A percentile compares a stretch with the other conserved stretches of the same genome.
Evolutionary conservation across 805 yeast species (phyloP).

Genomic region (Kazachstania kunashirensis): DNA sequence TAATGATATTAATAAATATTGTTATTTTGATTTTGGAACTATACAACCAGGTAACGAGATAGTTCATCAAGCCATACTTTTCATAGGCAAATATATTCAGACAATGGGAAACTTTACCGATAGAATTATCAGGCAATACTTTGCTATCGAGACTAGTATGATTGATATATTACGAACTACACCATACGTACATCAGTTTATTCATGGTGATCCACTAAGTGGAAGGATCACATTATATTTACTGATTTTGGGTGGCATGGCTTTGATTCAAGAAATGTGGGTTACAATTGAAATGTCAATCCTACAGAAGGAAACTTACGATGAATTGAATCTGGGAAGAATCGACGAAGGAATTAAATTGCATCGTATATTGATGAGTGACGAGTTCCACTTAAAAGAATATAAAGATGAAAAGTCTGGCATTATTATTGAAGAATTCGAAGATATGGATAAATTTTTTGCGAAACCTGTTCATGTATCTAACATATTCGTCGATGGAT

Average conservation of each 20-base stretch:
- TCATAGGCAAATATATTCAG: too few species aligned
- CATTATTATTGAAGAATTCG: slow-evolving; percentile 29
- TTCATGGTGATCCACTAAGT: slow-evolving; percentile 23
- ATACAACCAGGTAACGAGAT: too few species aligned
- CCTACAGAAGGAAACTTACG: slow-evolving; percentile 26
- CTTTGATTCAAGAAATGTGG: slow-evolving; percentile 27
- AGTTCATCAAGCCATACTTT: too few species aligned
- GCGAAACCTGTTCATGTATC: slow-evolving; percentile 75
- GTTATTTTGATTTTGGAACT: too few species aligned
- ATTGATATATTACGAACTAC: slow-evolving; percentile 11
- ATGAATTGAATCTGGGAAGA: slow-evolving; percentile 23
- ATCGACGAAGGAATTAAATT: slow-evolving; percentile 25
- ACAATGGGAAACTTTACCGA: slow-evolving; percentile 1
- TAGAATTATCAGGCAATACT: slow-evolving; percentile 8
- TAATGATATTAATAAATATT: too few species aligned
- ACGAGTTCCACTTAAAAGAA: slow-evolving; percentile 28
- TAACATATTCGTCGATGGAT: slow-evolving; percentile 50
- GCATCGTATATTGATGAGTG: slow-evolving; percentile 25
- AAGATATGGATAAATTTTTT: slow-evolving; percentile 51
- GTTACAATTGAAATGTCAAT: slow-evolving; percentile 29
- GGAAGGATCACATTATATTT: slow-evolving; percentile 29
- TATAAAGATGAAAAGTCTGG: slow-evolving; percentile 26
- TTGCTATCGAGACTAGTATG: slow-evolving; percentile 14
- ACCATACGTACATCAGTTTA: slow-evolving; percentile 18
- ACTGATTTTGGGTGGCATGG: slow-evolving; percentile 24